Conservation (phyloP, 1,284 basidiomycete genomes). For the Rhodotorula sp. region DNA sequence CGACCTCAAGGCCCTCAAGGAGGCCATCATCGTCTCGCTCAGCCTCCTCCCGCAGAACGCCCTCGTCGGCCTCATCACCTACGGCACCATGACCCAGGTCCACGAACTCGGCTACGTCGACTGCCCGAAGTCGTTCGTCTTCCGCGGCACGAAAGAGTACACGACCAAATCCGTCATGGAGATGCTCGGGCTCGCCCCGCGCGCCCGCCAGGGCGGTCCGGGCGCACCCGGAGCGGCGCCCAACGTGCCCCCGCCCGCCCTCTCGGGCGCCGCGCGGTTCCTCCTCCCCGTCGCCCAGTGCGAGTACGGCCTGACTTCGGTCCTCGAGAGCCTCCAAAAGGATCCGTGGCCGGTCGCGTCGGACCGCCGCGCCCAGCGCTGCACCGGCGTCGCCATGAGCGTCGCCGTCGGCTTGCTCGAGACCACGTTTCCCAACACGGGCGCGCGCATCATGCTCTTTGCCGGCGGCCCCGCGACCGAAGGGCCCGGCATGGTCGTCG, state of each 20-base stretch:
- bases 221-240: conserved; percentile 57
- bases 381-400: conserved; percentile 90
- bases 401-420: conserved; percentile 95
- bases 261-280: conserved; percentile 87
- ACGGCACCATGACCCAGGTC: conserved; percentile 67
- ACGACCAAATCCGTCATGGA: conserved; percentile 95
- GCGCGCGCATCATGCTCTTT: conserved; percentile 94
- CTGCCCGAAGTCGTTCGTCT: conserved; percentile 98
- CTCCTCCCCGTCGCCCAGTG: conserved; percentile 88
- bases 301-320: conserved; percentile 94
- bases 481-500: conserved; percentile 95
- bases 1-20: conserved; percentile 90
- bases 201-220: conserved; percentile 48
- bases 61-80: conserved; percentile 25
- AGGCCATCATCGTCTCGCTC: conserved; percentile 60
- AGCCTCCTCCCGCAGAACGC: conserved; percentile 16
- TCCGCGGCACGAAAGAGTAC: conserved; percentile 99
- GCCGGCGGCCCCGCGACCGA: conserved; percentile 95
- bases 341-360: conserved; percentile 98
- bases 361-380: conserved; percentile 91
- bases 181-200: conserved; percentile 87
- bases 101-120: conserved; percentile 96
- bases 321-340: conserved; percentile 82
- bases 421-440: conserved; percentile 94
- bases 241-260: conserved; percentile 69